Evolutionary conservation across 1,284 basidiomycete genomes (phyloP).

Genomic region (Boletus sp.): DNA sequence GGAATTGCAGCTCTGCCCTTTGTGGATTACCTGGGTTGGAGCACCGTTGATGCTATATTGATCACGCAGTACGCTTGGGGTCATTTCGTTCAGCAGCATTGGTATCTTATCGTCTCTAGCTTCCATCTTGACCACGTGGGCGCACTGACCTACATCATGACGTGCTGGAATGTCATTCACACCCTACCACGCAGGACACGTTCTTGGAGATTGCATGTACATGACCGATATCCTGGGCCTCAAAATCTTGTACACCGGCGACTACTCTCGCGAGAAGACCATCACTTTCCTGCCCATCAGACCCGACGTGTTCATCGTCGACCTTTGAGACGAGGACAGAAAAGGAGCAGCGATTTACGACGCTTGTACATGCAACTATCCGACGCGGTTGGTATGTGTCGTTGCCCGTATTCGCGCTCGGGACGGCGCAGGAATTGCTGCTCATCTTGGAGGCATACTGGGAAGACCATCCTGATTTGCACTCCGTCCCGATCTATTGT

Average conservation of each 20-base stretch:
- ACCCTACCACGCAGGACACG: slow-evolving; percentile 96
- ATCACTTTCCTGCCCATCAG: slow-evolving; percentile 92
- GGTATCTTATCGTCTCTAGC: slow-evolving; percentile 39
- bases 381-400: slow-evolving; percentile 90
- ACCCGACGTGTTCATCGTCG: slow-evolving; percentile 95
- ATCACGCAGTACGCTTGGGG: slow-evolving; percentile 80
- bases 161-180: slow-evolving; percentile 91
- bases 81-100: background rate
- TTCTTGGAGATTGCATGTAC: slow-evolving; percentile 97
- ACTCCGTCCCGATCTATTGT: slow-evolving; percentile 93
- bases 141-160: slow-evolving; percentile 93
- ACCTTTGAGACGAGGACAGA: slow-evolving; percentile 86
- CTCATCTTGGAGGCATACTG: slow-evolving; percentile 97
- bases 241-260: slow-evolving; percentile 94
- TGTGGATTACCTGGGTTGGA: slow-evolving; percentile 96
- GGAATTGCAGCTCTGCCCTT: slow-evolving; percentile 95
- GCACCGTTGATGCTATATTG: slow-evolving; percentile 91
- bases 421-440: slow-evolving; percentile 91
- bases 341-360: slow-evolving; percentile 91
- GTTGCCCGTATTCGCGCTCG: slow-evolving; percentile 91
- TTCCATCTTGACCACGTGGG: slow-evolving; percentile 99
- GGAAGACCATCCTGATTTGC: slow-evolving; percentile 92
- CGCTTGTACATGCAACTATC: slow-evolving; percentile 86
- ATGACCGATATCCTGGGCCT: slow-evolving; percentile 95
- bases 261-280: slow-evolving; percentile 96